Percentiles rank a stretch among this genome's conserved stretches.
These are phyloP conservation scores for Physaria fendleri DNA, from an alignment of 345 rosid genomes.

Conservation along the genomic window DNA sequence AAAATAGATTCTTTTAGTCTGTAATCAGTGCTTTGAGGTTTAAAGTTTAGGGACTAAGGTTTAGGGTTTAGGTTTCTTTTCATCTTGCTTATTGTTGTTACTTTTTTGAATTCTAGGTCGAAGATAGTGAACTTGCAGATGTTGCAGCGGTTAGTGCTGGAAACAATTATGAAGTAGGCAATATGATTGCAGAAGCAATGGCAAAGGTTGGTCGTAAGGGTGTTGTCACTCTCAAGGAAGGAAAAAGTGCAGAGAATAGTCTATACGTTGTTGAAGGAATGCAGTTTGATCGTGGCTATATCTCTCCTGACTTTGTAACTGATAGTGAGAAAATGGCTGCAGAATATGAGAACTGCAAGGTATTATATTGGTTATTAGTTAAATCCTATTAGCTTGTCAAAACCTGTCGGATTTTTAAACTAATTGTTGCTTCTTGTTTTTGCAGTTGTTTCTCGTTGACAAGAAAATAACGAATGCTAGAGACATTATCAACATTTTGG, in stretches of 20 bases:
- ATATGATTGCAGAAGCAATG: slow-evolving; percentile 95
- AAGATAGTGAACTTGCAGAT: slow-evolving; percentile 92
- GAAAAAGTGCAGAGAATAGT: slow-evolving; percentile 84
- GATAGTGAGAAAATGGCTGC: slow-evolving; percentile 90
- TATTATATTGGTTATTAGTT: neutral
- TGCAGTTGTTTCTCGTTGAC: slow-evolving; percentile 87
- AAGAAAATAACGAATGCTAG: slow-evolving; percentile 87
- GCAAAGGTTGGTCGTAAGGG: slow-evolving; percentile 89
- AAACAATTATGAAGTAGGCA: slow-evolving; percentile 83
- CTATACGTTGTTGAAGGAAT: slow-evolving; percentile 96
- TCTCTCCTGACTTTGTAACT: slow-evolving; percentile 89
- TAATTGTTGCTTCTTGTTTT: neutral
- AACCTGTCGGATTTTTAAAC: neutral
- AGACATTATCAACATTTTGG: slow-evolving; percentile 63
- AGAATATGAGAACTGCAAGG: slow-evolving; percentile 95
- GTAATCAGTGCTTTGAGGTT: too few relatives aligned
- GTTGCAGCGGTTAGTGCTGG: slow-evolving; percentile 99
- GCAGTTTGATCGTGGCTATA: slow-evolving; percentile 95
- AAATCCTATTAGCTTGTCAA: neutral
- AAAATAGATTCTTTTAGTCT: too few relatives aligned
- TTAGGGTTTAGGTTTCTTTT: too few relatives aligned
- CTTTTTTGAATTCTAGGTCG: slow-evolving; percentile 46
- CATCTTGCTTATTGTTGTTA: too few relatives aligned
- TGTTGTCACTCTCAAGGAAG: slow-evolving; percentile 93
- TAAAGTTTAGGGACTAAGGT: too few relatives aligned